phyloP scores from a whole-genome alignment of 768 basidiomycete genomes.

The Gelatoporia subvermispora region DNA sequence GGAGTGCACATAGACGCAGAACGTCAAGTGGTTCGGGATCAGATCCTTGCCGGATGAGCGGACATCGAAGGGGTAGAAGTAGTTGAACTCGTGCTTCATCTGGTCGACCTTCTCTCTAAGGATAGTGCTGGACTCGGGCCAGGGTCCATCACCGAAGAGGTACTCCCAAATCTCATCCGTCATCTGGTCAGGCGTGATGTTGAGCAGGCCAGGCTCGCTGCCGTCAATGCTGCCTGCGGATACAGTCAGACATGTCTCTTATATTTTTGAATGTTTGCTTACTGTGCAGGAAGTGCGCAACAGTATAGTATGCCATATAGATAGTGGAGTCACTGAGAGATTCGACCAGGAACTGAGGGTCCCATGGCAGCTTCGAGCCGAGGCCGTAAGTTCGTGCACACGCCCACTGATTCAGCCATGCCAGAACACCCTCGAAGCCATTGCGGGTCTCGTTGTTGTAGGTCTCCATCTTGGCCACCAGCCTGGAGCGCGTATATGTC shows the following conservation, averaged over 20 bases:
- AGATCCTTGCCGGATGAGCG: conserved; percentile 98
- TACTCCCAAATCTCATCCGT: conserved; percentile 99
- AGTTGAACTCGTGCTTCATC: conserved; percentile 87
- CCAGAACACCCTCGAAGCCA: conserved; percentile 84
- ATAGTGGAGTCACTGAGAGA: conserved; percentile 96
- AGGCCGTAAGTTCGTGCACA: conserved; percentile 97
- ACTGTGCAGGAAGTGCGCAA: conserved; percentile 89
- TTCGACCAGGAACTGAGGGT: conserved; percentile 93
- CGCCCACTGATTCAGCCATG: conserved; percentile 98
- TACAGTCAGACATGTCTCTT: conserved; percentile 7
- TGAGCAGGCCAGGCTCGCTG: conserved; percentile 70
- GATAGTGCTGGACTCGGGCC: conserved; percentile 63
- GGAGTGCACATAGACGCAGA: conserved; percentile 92
- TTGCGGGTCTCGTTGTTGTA: conserved; percentile 91
- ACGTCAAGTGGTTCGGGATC: conserved; percentile 92
- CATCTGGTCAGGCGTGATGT: conserved; percentile 87
- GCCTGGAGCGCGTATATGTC: conserved; percentile 35
- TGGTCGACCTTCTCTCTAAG: conserved; percentile 73
- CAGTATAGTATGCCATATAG: conserved; percentile 98
- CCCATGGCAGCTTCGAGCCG: conserved; percentile 95
- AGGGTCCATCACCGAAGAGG: conserved; percentile 74
- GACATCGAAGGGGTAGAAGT: conserved; percentile 98
- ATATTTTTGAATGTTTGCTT: conserved; percentile 17
- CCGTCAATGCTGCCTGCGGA: conserved; percentile 70
- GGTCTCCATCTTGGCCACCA: conserved; percentile 82